Percentiles rank a stretch among this genome's conserved stretches.
phyloP scores from a whole-genome alignment of 2,329 filamentous ascomycete species.

The Incumbomyces lentus region DNA sequence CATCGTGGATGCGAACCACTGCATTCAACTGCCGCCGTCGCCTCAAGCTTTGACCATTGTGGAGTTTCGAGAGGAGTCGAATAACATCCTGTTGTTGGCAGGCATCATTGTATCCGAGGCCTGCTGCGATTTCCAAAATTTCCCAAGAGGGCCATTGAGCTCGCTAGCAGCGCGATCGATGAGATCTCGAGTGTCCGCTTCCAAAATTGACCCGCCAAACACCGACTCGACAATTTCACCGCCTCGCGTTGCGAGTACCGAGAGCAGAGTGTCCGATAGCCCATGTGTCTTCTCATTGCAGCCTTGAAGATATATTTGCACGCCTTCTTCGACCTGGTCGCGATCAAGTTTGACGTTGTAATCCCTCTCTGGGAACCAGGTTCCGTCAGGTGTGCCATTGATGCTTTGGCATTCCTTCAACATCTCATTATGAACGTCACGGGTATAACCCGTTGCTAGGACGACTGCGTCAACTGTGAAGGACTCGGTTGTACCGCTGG shows the following conservation, averaged over 20 bases:
- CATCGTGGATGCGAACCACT: too few species aligned
- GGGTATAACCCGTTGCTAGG: conserved; percentile 75
- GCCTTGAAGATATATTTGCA: conserved; percentile 85
- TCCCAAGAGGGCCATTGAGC: neutral
- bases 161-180: neutral
- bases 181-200: neutral
- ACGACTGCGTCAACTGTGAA: conserved; percentile 72
- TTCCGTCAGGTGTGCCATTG: conserved; percentile 34
- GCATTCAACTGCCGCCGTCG: neutral
- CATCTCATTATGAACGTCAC: conserved; percentile 68
- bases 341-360: conserved; percentile 66
- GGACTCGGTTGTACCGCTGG: conserved; percentile 41
- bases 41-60: neutral
- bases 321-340: conserved; percentile 57
- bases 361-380: conserved; percentile 62
- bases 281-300: conserved; percentile 90
- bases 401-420: conserved; percentile 36
- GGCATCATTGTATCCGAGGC: neutral
- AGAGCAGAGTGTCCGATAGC: conserved; percentile 71
- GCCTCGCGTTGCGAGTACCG: conserved; percentile 63
- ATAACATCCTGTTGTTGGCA: neutral
- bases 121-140: neutral
- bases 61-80: neutral
- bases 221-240: conserved; percentile 70
- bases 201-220: conserved; percentile 39